These are phyloP conservation scores for Blastocystis sp. DNA, from an alignment of 352 stramenopile genomes.

Conservation along the genomic window DNA sequence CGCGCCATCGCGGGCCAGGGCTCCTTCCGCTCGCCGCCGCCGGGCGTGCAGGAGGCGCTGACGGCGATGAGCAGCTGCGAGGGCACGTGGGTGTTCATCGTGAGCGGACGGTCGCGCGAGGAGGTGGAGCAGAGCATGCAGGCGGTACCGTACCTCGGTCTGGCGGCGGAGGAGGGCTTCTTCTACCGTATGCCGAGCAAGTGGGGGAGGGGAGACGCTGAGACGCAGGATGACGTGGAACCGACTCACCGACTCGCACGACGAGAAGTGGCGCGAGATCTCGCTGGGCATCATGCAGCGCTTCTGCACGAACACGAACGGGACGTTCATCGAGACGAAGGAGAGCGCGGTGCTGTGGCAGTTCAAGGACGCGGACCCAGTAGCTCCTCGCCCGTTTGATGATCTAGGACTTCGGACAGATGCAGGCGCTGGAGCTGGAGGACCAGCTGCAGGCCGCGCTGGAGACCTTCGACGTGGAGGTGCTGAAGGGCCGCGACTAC, in stretches of 20 bases:
- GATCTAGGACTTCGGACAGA: constrained; percentile 81
- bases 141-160: constrained; percentile 80
- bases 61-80: constrained; percentile 60
- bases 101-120: constrained; percentile 85
- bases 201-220: constrained; percentile 30
- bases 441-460: constrained; percentile 88
- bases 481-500: constrained; percentile 81
- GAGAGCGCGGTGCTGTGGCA: constrained; percentile 95
- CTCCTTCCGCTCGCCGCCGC: neutral
- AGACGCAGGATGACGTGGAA: constrained; percentile 4
- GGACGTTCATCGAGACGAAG: constrained; percentile 97
- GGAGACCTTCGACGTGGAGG: constrained; percentile 84
- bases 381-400: neutral
- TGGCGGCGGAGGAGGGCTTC: constrained; percentile 94
- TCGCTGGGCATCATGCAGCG: constrained; percentile 94
- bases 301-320: constrained; percentile 91
- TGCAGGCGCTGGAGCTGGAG: constrained; percentile 93
- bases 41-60: neutral
- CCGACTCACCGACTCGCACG: constrained; percentile 66
- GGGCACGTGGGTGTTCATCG: constrained; percentile 87
- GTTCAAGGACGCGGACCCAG: constrained; percentile 89
- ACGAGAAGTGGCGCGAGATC: constrained; percentile 89
- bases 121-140: constrained; percentile 83
- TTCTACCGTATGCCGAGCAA: constrained; percentile 82
- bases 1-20: constrained; percentile 61